These are phyloP conservation scores for Fraxinus dipetala DNA, from an alignment of 305 asterid species.

Conservation along the genomic window DNA sequence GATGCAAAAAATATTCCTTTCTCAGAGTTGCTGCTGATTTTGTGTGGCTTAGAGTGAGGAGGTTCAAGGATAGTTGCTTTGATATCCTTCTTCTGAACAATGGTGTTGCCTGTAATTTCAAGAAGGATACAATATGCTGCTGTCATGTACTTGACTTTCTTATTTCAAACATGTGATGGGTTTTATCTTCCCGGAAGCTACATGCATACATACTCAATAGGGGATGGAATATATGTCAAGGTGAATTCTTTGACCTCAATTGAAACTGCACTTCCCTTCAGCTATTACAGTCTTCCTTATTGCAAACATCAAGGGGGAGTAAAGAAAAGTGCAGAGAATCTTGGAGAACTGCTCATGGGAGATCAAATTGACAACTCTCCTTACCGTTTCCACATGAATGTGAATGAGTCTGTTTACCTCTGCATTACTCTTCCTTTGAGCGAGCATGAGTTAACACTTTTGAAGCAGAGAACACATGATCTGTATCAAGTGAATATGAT, in stretches of 20 bases:
- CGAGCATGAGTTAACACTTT: conserved; percentile 47
- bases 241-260: conserved; percentile 63
- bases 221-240: conserved; percentile 32
- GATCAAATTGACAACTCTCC: conserved; percentile 64
- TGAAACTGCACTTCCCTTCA: conserved; percentile 54
- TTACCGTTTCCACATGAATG: conserved; percentile 49
- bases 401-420: conserved; percentile 49
- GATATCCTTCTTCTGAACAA: background rate
- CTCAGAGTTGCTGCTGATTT: conserved; percentile 26
- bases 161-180: conserved; percentile 29
- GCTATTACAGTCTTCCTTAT: conserved; percentile 55
- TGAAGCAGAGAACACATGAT: conserved; percentile 51
- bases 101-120: background rate
- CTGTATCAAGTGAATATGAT: conserved; percentile 65
- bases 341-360: conserved; percentile 65
- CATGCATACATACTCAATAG: conserved; percentile 33
- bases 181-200: conserved; percentile 37
- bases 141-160: conserved; percentile 23
- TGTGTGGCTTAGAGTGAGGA: conserved; percentile 9
- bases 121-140: background rate
- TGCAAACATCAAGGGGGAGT: conserved; percentile 50
- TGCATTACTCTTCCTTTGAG: conserved; percentile 50
- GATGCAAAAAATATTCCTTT: conserved; percentile 8
- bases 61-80: background rate
- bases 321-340: conserved; percentile 59